A percentile compares a stretch with the other conserved stretches of the same genome.
These are phyloP conservation scores for Nemania bipapillata DNA, from an alignment of 2,329 filamentous ascomycete genomes.

Conservation along the genomic window DNA sequence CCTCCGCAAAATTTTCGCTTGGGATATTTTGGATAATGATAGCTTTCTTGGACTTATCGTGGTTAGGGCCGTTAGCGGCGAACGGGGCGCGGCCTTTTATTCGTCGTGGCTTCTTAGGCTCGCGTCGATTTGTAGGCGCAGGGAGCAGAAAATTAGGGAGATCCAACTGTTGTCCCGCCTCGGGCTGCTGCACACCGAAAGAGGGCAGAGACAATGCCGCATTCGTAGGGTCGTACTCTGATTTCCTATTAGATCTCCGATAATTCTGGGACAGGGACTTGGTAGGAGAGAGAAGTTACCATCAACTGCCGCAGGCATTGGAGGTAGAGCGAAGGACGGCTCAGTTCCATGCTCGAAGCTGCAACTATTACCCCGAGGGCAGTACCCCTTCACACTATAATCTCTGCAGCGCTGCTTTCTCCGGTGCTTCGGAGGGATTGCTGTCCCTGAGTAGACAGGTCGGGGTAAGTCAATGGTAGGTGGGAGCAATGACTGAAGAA, in stretches of 20 bases:
- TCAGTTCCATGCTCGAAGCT: conserved; percentile 74
- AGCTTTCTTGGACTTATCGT: conserved; percentile 71
- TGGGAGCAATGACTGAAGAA: conserved; percentile 69
- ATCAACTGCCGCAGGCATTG: conserved; percentile 51
- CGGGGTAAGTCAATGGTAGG: conserved; percentile 54
- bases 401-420: conserved; percentile 70
- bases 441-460: conserved; percentile 47
- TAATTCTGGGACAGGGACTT: not conserved
- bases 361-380: conserved; percentile 73
- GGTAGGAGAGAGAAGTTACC: conserved; percentile 41
- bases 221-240: conserved; percentile 70
- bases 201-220: conserved; percentile 53
- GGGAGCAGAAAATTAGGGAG: conserved; percentile 31
- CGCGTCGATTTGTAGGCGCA: conserved; percentile 45
- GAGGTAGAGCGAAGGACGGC: conserved; percentile 55
- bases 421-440: conserved; percentile 46
- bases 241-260: conserved; percentile 32
- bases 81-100: conserved; percentile 65
- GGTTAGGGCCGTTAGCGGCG: conserved; percentile 71
- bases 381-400: conserved; percentile 78
- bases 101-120: conserved; percentile 54
- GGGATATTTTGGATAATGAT: conserved; percentile 84
- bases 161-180: conserved; percentile 36
- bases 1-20: conserved; percentile 73
- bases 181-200: conserved; percentile 31